A percentile compares a stretch with the other conserved stretches of the same genome.
Evolutionary conservation across 1,284 basidiomycete species (phyloP).

Genomic region (Ustilago esculenta): DNA sequence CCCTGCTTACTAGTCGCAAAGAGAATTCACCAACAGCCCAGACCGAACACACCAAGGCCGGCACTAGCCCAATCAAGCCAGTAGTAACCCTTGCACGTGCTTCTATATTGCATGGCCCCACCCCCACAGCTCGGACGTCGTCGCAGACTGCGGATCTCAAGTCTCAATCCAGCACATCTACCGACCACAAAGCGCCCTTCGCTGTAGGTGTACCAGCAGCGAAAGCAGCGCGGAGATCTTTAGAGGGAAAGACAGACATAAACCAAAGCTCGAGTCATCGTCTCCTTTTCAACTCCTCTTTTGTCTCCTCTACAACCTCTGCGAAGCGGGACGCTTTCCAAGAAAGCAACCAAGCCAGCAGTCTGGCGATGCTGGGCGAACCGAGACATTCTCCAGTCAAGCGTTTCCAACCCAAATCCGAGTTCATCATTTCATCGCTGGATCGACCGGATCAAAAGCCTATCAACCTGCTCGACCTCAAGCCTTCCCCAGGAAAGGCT

Average conservation of each 20-base stretch:
- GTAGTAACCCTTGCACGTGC: conserved; percentile 6
- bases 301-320: not conserved
- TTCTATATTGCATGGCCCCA: conserved; percentile 17
- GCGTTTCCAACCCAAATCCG: conserved; percentile 35
- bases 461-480: conserved; percentile 46
- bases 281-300: conserved; percentile 21
- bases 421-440: conserved; percentile 34
- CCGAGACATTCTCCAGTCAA: conserved; percentile 46
- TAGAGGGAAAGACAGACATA: not conserved
- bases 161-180: not conserved
- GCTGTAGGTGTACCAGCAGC: too few species aligned
- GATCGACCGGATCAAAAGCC: conserved; percentile 47
- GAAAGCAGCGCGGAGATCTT: not conserved
- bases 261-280: conserved; percentile 16
- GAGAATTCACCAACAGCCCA: conserved; percentile 20
- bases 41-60: not conserved
- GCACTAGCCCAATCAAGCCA: conserved; percentile 27
- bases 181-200: too few species aligned
- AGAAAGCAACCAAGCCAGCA: conserved; percentile 10
- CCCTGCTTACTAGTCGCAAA: conserved; percentile 27
- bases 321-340: conserved; percentile 24
- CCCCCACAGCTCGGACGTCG: conserved; percentile 7
- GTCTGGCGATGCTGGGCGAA: conserved; percentile 36
- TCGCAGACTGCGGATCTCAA: not conserved
- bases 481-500: conserved; percentile 50